Conservation (phyloP, 257 asterid species). For the Solanum ossicruentum region DNA sequence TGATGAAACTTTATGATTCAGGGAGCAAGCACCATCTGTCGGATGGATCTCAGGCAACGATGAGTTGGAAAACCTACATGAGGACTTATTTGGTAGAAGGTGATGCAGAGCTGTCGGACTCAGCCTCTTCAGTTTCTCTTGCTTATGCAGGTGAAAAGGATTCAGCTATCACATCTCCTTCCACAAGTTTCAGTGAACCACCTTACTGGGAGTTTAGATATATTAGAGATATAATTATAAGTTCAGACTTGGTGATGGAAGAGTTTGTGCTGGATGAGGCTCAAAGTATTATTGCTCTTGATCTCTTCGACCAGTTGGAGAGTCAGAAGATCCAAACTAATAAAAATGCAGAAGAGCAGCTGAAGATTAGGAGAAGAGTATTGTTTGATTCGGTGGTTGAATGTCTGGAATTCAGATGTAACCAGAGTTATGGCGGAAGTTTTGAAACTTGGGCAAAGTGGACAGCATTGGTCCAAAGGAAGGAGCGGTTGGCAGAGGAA, state of each 20-base stretch:
- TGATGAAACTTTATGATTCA: constrained; percentile 14
- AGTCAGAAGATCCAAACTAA: constrained; percentile 22
- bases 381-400: constrained; percentile 63
- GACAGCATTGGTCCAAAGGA: constrained; percentile 16
- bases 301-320: constrained; percentile 51
- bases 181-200: constrained; percentile 23
- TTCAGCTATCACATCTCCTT: constrained; percentile 16
- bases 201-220: constrained; percentile 59
- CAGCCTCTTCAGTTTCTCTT: constrained; percentile 59
- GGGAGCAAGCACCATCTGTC: constrained; percentile 28
- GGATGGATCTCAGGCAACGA: constrained; percentile 33
- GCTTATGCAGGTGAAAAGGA: constrained; percentile 27
- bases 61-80: constrained; percentile 31
- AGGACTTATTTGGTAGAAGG: constrained; percentile 24
- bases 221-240: constrained; percentile 31
- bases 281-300: constrained; percentile 39
- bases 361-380: constrained; percentile 39
- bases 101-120: constrained; percentile 58
- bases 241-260: constrained; percentile 31
- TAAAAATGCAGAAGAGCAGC: constrained; percentile 30
- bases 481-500: constrained; percentile 59
- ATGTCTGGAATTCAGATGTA: constrained; percentile 37
- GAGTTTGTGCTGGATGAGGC: constrained; percentile 56
- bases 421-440: constrained; percentile 28
- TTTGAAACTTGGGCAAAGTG: constrained; percentile 50